Evolutionary conservation across 1,284 basidiomycete species (phyloP).

Genomic region (Heterobasidion irregulare): DNA sequence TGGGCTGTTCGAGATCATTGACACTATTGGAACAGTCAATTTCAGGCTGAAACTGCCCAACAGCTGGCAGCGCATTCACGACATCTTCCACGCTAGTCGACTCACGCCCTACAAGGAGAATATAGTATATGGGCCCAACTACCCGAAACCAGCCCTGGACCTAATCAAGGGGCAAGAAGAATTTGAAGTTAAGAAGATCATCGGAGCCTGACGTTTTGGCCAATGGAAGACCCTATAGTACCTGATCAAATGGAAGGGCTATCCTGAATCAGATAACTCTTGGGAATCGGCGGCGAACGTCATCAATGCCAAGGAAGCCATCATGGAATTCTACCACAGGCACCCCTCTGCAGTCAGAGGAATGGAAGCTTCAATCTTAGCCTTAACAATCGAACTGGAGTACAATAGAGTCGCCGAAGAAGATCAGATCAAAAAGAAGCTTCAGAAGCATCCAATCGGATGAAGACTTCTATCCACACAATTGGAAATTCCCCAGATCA

Average conservation of each 20-base stretch:
- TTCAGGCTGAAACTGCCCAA: slow-evolving; percentile 2
- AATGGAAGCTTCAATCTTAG: no score
- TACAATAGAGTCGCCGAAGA: no score
- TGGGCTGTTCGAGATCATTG: slow-evolving; percentile 1
- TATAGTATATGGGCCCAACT: not conserved
- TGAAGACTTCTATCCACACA: no score
- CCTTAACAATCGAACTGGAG: no score
- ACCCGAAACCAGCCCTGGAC: not conserved
- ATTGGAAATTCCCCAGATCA: no score
- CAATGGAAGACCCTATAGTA: not conserved
- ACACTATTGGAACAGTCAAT: not conserved
- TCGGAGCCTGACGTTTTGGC: no score
- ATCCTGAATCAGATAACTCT: not conserved
- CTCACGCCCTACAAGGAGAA: not conserved
- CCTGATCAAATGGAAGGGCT: not conserved
- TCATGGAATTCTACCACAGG: no score
- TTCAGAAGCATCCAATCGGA: no score
- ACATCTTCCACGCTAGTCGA: slow-evolving; percentile 1
- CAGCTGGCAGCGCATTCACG: slow-evolving; percentile 1
- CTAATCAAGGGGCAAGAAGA: not conserved
- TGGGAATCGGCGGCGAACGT: not conserved
- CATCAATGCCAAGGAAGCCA: not conserved
- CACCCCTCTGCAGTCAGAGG: no score
- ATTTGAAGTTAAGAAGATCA: not conserved
- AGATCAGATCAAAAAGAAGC: no score